Evolutionary conservation across 2,329 filamentous ascomycete genomes (phyloP).

Genomic region (Helotiales sp.): DNA sequence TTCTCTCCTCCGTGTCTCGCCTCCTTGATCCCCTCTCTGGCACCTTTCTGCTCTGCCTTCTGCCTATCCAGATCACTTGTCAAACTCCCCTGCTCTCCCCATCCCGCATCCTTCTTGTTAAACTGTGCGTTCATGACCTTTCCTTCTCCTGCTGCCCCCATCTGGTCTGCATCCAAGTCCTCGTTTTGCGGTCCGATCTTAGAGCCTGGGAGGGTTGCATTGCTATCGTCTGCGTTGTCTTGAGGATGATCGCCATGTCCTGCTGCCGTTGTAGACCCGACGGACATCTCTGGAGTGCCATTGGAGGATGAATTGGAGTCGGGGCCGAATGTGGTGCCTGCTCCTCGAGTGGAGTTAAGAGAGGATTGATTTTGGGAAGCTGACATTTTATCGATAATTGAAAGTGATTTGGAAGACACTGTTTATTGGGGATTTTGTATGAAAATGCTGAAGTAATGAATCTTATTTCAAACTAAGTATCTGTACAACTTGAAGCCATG

Average conservation of each 20-base stretch:
- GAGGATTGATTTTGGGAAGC: constrained; percentile 32
- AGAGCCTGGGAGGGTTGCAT: constrained; percentile 25
- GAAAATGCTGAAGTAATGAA: not conserved
- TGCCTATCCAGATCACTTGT: constrained; percentile 34
- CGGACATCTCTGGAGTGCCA: constrained; percentile 29
- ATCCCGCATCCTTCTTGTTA: constrained; percentile 35
- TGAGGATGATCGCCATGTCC: constrained; percentile 33
- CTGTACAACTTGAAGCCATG: not conserved
- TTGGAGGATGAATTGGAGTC: constrained; percentile 21
- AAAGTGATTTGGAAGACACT: not conserved
- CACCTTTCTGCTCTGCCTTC: constrained; percentile 35
- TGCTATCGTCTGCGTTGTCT: constrained; percentile 32
- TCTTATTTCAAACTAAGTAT: not conserved
- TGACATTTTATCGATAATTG: constrained; percentile 27
- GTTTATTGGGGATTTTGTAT: not conserved
- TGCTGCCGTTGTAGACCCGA: constrained; percentile 32
- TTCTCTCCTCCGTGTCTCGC: constrained; percentile 26
- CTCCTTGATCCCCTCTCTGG: constrained; percentile 31
- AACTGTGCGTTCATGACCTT: constrained; percentile 34
- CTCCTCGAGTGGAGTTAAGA: constrained; percentile 26
- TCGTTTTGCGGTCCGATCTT: constrained; percentile 33
- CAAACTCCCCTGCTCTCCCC: constrained; percentile 33
- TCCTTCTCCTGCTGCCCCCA: constrained; percentile 32
- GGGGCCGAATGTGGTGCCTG: constrained; percentile 29
- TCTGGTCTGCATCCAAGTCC: constrained; percentile 35